Conservation (phyloP, 768 basidiomycete species). For the Phlebiopsis flavidoalba region DNA sequence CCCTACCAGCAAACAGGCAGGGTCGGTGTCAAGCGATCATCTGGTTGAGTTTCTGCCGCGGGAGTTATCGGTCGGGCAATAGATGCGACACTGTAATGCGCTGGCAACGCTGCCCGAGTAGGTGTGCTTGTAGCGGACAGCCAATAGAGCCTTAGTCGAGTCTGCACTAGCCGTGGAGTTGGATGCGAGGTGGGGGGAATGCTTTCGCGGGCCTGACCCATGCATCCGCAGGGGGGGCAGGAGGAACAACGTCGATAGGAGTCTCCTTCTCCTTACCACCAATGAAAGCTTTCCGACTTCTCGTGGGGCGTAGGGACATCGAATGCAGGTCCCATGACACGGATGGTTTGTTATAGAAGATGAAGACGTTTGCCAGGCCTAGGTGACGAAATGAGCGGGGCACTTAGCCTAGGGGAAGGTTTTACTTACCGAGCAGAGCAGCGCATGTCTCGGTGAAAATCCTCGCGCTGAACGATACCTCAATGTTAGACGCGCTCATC, state of each 20-base stretch:
- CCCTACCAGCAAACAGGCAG: constrained; percentile 14
- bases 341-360: constrained; percentile 70
- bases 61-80: constrained; percentile 17
- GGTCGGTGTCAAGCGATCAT: constrained; percentile 16
- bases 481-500: constrained; percentile 41
- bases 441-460: constrained; percentile 49
- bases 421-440: constrained; percentile 47
- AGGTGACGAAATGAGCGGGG: constrained; percentile 5
- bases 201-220: constrained; percentile 10
- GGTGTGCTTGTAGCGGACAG: constrained; percentile 2
- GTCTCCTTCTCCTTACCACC: constrained; percentile 7
- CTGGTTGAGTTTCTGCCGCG: constrained; percentile 15
- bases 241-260: constrained; percentile 17
- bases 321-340: constrained; percentile 52
- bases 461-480: constrained; percentile 39
- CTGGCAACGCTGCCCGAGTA: constrained; percentile 4
- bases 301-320: constrained; percentile 17
- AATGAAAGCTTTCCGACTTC: constrained; percentile 20
- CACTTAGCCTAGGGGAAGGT: not conserved
- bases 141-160: constrained; percentile 18
- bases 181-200: constrained; percentile 12
- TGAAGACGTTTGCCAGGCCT: constrained; percentile 61
- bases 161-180: constrained; percentile 3
- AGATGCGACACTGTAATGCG: constrained; percentile 1
- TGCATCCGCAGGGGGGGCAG: constrained; percentile 3